These are phyloP conservation scores for Apium graveolens DNA, from an alignment of 129 eudicot genomes.

Conservation along the genomic window DNA sequence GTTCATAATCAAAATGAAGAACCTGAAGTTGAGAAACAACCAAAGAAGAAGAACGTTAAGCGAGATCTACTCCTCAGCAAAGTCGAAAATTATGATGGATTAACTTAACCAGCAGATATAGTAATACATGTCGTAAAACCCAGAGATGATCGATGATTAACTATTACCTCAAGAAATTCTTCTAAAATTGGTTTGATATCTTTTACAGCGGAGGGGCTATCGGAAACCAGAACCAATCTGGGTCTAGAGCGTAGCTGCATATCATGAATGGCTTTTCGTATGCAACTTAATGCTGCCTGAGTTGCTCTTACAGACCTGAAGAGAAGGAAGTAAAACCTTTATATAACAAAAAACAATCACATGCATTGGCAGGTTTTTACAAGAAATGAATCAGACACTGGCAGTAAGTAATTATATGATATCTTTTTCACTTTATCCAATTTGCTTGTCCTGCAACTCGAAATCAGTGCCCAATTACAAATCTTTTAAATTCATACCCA, in stretches of 20 bases:
- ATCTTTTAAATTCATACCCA: neutral
- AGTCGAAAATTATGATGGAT: neutral
- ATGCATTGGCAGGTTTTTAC: neutral
- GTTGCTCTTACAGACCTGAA: constrained; percentile 72
- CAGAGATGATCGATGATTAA: neutral
- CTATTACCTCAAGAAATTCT: constrained; percentile 57
- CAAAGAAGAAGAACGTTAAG: neutral
- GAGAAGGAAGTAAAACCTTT: neutral
- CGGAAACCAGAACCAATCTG: constrained; percentile 70
- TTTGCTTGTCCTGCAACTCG: neutral
- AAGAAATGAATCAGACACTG: neutral
- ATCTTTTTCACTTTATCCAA: neutral
- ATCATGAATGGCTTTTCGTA: constrained; percentile 33
- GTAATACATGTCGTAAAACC: neutral
- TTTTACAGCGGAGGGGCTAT: constrained; percentile 62
- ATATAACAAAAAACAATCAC: neutral
- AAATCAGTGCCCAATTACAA: neutral
- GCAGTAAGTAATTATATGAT: neutral
- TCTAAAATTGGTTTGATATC: constrained; percentile 41
- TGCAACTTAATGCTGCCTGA: constrained; percentile 65
- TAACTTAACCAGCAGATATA: neutral
- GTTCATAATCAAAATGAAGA: constrained; percentile 71
- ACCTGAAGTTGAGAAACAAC: constrained; percentile 32
- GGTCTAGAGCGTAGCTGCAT: constrained; percentile 34
- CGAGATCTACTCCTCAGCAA: neutral